Percentiles rank a stretch among this genome's conserved stretches.
These are phyloP conservation scores for Platismatia glauca DNA, from an alignment of 495 filamentous ascomycete species.

Conservation along the genomic window DNA sequence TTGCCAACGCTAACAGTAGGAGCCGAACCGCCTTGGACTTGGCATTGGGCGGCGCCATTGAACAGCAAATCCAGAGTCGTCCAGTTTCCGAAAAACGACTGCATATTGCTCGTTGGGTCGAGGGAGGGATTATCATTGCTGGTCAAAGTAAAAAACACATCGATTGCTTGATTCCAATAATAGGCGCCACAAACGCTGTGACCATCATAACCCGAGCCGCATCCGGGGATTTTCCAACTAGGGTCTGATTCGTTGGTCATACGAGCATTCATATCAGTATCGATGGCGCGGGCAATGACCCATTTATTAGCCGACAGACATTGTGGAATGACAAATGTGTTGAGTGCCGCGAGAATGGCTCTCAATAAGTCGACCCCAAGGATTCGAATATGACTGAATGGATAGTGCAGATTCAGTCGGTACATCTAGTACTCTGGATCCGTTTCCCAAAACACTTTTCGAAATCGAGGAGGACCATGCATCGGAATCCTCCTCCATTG, in stretches of 20 bases:
- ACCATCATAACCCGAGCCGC: constrained; percentile 5
- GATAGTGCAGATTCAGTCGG: too few species aligned
- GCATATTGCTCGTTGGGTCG: neutral
- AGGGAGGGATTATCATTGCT: neutral
- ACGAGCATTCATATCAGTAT: constrained; percentile 1
- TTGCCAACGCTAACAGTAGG: neutral
- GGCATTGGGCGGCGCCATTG: constrained; percentile 7
- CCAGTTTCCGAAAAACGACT: constrained; percentile 3
- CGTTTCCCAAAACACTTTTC: too few species aligned
- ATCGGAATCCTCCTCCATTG: too few species aligned
- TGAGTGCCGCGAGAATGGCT: too few species aligned
- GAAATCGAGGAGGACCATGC: too few species aligned
- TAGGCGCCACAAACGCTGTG: constrained; percentile 1
- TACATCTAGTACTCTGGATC: too few species aligned
- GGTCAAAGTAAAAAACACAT: constrained; percentile 5
- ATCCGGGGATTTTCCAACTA: neutral
- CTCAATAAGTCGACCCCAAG: too few species aligned
- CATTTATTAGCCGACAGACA: constrained; percentile 7
- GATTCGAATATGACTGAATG: too few species aligned
- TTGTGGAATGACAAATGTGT: constrained; percentile 10
- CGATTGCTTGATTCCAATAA: constrained; percentile 1
- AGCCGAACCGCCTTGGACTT: constrained; percentile 3
- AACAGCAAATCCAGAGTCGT: constrained; percentile 5
- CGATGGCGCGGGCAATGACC: constrained; percentile 10
- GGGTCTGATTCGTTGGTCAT: neutral